A percentile compares a stretch with the other conserved stretches of the same genome.
Conservation (phyloP, 768 basidiomycete species). For the Agaricus blazei region DNA sequence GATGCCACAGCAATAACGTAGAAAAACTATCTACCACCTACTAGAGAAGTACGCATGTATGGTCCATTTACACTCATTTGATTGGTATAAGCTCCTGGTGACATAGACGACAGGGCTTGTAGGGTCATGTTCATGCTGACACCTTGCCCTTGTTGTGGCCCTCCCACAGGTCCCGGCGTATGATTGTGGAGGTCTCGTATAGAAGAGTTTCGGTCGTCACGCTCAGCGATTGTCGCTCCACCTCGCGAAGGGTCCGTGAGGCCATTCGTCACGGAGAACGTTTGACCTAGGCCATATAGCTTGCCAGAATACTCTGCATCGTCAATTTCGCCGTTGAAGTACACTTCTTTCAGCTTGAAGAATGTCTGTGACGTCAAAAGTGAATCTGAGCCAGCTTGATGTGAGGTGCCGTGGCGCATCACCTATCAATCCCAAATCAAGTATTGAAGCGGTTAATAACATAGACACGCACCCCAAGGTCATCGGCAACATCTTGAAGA, state of each 20-base stretch:
- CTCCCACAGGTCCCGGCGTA: constrained; percentile 44
- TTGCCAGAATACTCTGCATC: constrained; percentile 78
- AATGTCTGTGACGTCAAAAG: constrained; percentile 90
- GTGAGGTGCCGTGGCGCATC: constrained; percentile 81
- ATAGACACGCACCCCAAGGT: constrained; percentile 69
- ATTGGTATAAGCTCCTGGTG: constrained; percentile 42
- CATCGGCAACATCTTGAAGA: constrained; percentile 93
- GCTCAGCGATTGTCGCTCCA: constrained; percentile 77
- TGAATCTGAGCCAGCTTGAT: constrained; percentile 97
- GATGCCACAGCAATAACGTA: constrained; percentile 15
- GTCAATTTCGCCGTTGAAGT: constrained; percentile 89
- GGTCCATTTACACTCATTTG: constrained; percentile 49
- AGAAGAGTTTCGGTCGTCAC: constrained; percentile 59
- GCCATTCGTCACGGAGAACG: constrained; percentile 65
- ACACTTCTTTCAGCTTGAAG: constrained; percentile 92
- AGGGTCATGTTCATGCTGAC: constrained; percentile 45
- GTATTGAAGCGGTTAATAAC: not conserved
- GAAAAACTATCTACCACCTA: constrained; percentile 39
- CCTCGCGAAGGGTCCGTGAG: constrained; percentile 61
- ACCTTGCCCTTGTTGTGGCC: constrained; percentile 25
- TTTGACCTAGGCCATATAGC: constrained; percentile 79
- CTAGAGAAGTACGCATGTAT: constrained; percentile 61
- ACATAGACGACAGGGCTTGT: constrained; percentile 39
- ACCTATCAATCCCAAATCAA: constrained; percentile 50
- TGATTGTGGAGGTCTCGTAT: constrained; percentile 50